Evolutionary conservation across 2,329 filamentous ascomycete species (phyloP).

Genomic region (Neofusicoccum umdonicola): DNA sequence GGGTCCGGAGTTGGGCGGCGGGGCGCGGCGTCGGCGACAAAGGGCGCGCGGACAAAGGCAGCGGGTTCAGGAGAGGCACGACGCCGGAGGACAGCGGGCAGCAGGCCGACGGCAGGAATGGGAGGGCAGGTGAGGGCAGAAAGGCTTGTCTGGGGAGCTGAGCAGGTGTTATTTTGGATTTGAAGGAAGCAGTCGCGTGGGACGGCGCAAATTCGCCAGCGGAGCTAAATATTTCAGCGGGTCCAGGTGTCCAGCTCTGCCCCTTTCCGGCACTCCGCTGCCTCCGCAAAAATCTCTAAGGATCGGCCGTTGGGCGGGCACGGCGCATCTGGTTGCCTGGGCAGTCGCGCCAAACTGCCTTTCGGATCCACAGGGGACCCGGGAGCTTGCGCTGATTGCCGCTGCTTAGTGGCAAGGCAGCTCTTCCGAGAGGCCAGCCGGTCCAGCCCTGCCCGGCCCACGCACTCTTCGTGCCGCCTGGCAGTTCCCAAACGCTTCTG

Average conservation of each 20-base stretch:
- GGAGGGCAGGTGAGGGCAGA: background rate
- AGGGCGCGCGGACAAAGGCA: background rate
- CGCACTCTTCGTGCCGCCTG: background rate
- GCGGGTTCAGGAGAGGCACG: background rate
- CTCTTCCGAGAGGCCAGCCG: background rate
- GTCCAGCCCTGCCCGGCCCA: background rate
- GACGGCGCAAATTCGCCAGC: background rate
- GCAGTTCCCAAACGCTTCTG: background rate
- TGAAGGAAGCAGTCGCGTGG: background rate
- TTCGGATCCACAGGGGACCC: slow-evolving; percentile 11
- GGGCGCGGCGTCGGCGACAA: background rate
- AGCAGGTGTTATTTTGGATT: background rate
- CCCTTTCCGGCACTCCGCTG: slow-evolving; percentile 11
- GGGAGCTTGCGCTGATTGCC: slow-evolving; percentile 8
- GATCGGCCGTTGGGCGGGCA: slow-evolving; percentile 3
- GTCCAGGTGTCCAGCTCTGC: background rate
- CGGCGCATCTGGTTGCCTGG: slow-evolving; percentile 2
- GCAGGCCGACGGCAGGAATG: background rate
- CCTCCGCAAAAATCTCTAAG: slow-evolving; percentile 6
- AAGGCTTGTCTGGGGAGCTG: background rate
- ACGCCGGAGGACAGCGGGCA: background rate
- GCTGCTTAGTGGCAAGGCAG: background rate
- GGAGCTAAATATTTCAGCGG: slow-evolving; percentile 12
- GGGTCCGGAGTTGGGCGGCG: background rate
- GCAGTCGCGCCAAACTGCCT: background rate